phyloP scores from a whole-genome alignment of 345 rosid species.

The Citrus unshiu region DNA sequence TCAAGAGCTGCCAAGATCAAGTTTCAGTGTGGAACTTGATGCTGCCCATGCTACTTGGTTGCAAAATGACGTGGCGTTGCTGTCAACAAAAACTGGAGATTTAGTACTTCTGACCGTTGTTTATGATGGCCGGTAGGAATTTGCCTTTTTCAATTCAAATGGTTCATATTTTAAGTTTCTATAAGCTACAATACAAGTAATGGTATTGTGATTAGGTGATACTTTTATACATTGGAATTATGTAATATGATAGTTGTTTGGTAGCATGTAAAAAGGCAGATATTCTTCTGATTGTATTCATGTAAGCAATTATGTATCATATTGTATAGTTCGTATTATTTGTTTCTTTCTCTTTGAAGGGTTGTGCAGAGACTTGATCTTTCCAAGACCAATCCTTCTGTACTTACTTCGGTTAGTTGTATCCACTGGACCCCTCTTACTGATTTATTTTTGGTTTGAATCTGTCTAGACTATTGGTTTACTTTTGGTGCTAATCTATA shows the following conservation, averaged over 20 bases:
- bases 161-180: background rate
- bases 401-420: slow-evolving; percentile 87
- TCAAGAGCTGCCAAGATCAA: slow-evolving; percentile 88
- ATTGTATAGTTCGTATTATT: slow-evolving; percentile 14
- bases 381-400: slow-evolving; percentile 96
- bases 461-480: background rate
- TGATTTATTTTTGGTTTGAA: slow-evolving; percentile 13
- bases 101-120: slow-evolving; percentile 78
- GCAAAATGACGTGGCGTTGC: slow-evolving; percentile 70
- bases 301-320: background rate
- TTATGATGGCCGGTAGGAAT: slow-evolving; percentile 83
- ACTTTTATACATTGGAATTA: background rate
- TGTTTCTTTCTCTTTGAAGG: slow-evolving; percentile 48
- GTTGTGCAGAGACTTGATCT: slow-evolving; percentile 96
- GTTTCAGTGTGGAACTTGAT: slow-evolving; percentile 90
- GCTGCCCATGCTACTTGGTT: slow-evolving; percentile 91
- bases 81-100: slow-evolving; percentile 91
- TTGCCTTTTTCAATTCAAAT: background rate
- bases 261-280: background rate
- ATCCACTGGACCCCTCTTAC: slow-evolving; percentile 1
- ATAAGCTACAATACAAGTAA: background rate
- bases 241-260: background rate
- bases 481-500: background rate
- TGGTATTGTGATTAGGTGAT: slow-evolving; percentile 3
- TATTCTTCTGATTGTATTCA: background rate